phyloP scores from a whole-genome alignment of 371 early-diverging fungal genomes.

The Sanchytrium tribonematis region DNA sequence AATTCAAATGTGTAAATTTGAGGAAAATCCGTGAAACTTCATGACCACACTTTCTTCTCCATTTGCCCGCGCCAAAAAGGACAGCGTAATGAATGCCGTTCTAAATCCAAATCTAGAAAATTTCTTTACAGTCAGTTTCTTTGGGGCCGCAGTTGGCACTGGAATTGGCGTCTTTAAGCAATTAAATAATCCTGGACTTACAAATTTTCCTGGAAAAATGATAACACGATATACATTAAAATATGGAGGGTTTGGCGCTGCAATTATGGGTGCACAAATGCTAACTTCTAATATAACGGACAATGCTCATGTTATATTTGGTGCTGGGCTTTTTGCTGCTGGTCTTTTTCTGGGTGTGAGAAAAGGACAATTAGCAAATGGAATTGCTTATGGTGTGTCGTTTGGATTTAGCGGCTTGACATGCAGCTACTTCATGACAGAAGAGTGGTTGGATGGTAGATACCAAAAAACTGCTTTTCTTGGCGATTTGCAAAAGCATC shows the following conservation, averaged over 20 bases:
- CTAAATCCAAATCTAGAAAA: not conserved
- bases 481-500: not conserved
- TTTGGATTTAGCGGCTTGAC: not conserved
- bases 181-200: not conserved
- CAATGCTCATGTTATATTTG: not conserved
- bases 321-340: not conserved
- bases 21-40: slow-evolving; percentile 1
- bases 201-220: not conserved
- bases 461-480: not conserved
- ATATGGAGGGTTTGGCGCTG: not conserved
- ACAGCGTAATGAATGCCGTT: not conserved
- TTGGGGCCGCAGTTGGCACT: not conserved
- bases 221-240: not conserved
- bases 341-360: not conserved
- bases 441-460: not conserved
- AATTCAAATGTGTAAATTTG: no score
- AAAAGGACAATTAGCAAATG: not conserved
- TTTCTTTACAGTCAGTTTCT: not conserved
- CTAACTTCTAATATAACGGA: not conserved
- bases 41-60: not conserved
- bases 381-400: not conserved
- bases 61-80: not conserved
- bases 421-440: not conserved
- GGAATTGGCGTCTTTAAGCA: not conserved
- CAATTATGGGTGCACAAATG: not conserved